Base-by-base conservation (phyloP, 805 yeast genomes). In the Starmerella asiatica region DNA sequence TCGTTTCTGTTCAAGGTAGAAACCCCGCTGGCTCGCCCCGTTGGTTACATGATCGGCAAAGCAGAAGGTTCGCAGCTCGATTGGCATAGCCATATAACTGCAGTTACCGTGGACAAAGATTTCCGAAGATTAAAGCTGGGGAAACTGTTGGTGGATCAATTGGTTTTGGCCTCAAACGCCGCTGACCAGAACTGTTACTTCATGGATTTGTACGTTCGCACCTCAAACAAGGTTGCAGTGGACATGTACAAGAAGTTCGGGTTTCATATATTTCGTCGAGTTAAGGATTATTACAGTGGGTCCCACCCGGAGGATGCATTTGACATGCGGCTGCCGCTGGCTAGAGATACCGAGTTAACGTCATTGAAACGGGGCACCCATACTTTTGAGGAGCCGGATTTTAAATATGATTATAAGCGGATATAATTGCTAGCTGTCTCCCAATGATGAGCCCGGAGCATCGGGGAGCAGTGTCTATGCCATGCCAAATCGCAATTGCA, bases 51-150 rank as follows among this genome's bases (percentile, higher is more conserved):
- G 93, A 75, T 91, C 75, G 97, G 93, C n/a, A 91, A 91, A 58
- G 77, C 93, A 1, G 98, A 91, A 57, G 98, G 98, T 0, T 65
- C 65, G 28, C 73, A 69, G 4, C 73, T 69, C 34, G 91, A 85
- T 44, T 88, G 96, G 94, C 99, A 91, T 55, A 74, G 94, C 1
- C 99, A 91, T 58, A 85, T 91, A 36, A 84, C 97, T 0, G 97
- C 98, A 0, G 94, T 91, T 3, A 85, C 97, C 0, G 79, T 91
- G 1, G 79, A 79, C 43, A 77, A 82, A 11, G 76, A 74, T 38
- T 88, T 79, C 57, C 63, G 99, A 39, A 64, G 97, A 45, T 67
- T 88, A 14, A 93, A 94, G 1, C 63, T 91, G 29, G 98, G 96
- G 1, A 73, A 85, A 6, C 70, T 72, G 43, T 64, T 91, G 31